Evolutionary conservation across 257 asterid genomes (phyloP).

Genomic region (Solanum pimpinellifolium): DNA sequence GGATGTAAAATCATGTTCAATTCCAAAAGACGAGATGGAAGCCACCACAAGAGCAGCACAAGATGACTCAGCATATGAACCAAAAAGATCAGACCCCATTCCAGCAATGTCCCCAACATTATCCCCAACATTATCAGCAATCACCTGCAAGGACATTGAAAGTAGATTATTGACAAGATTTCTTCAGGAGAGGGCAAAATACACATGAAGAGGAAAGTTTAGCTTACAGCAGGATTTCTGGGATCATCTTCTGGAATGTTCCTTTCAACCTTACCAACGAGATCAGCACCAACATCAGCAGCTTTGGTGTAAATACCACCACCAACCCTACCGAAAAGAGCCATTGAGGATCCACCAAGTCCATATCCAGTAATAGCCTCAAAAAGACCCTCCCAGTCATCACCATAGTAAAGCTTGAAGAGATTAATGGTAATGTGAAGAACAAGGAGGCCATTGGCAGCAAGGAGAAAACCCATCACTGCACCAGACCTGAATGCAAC

Average conservation of each 20-base stretch:
- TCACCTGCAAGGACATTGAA: conserved; percentile 4
- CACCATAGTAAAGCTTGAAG: conserved; percentile 80
- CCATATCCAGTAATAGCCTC: conserved; percentile 93
- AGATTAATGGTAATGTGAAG: conserved; percentile 65
- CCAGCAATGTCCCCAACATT: conserved; percentile 17
- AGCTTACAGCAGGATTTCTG: conserved; percentile 38
- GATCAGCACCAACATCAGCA: conserved; percentile 52
- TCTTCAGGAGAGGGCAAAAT: not conserved
- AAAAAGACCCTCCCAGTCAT: conserved; percentile 93
- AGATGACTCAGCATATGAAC: conserved; percentile 41
- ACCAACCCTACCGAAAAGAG: conserved; percentile 88
- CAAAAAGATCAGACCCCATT: conserved; percentile 48
- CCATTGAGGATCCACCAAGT: conserved; percentile 63
- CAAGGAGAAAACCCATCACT: conserved; percentile 94
- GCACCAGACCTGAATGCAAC: conserved; percentile 63
- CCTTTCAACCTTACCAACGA: conserved; percentile 45
- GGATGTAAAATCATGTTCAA: conserved; percentile 7
- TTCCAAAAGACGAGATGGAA: conserved; percentile 39
- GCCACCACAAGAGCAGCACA: conserved; percentile 48
- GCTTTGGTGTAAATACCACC: conserved; percentile 87
- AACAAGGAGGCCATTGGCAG: conserved; percentile 79
- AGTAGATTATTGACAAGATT: not conserved
- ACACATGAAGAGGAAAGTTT: not conserved
- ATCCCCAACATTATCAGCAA: conserved; percentile 15
- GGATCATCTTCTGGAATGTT: conserved; percentile 52